phyloP scores from a whole-genome alignment of 306 rosid genomes.

The Cicer arietinum region DNA sequence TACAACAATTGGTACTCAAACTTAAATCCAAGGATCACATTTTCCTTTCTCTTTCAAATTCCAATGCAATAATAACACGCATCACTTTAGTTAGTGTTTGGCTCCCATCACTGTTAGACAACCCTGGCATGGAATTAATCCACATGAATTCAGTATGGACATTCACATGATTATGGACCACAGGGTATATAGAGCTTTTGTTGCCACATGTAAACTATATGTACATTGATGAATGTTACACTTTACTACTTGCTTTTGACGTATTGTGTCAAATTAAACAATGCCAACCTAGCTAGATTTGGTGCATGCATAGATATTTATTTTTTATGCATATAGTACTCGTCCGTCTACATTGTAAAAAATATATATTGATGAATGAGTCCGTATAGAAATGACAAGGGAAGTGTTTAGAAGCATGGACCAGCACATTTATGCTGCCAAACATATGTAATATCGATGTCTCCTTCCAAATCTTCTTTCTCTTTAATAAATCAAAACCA shows the following conservation, averaged over 20 bases:
- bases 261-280: slow-evolving; percentile 41
- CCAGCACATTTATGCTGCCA: slow-evolving; percentile 32
- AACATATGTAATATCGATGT: slow-evolving; percentile 15
- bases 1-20: slow-evolving; percentile 26
- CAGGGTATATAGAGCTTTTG: slow-evolving; percentile 39
- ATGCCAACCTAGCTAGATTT: slow-evolving; percentile 50
- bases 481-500: not conserved
- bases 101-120: slow-evolving; percentile 29
- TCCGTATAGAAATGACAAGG: slow-evolving; percentile 36
- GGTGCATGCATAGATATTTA: slow-evolving; percentile 41
- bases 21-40: slow-evolving; percentile 9
- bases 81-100: slow-evolving; percentile 31
- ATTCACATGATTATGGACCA: slow-evolving; percentile 55
- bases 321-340: slow-evolving; percentile 24
- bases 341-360: slow-evolving; percentile 14
- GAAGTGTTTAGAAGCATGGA: slow-evolving; percentile 5
- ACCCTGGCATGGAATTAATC: slow-evolving; percentile 1
- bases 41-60: not conserved
- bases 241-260: slow-evolving; percentile 41
- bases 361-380: not conserved
- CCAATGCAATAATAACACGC: slow-evolving; percentile 29
- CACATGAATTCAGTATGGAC: slow-evolving; percentile 52
- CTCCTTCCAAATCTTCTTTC: slow-evolving; percentile 33
- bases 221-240: slow-evolving; percentile 40
- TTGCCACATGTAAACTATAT: slow-evolving; percentile 48